A percentile compares a stretch with the other conserved stretches of the same genome.
These are phyloP conservation scores for Lophiostoma macrostomum DNA, from an alignment of 495 filamentous ascomycete species.

Conservation along the genomic window DNA sequence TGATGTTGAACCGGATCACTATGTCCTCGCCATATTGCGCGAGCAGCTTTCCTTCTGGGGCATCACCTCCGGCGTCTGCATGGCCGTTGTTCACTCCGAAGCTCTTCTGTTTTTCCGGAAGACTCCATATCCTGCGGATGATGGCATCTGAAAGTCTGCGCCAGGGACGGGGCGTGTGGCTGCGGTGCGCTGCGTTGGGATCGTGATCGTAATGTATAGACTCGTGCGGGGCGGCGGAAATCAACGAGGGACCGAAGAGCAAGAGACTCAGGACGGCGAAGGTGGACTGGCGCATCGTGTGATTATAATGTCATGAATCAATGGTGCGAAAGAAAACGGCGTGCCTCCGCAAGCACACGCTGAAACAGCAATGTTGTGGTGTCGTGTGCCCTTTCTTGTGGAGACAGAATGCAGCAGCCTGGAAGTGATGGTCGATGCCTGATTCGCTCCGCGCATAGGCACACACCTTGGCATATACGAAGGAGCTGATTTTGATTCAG, in stretches of 20 bases:
- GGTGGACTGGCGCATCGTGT: slow-evolving; percentile 25
- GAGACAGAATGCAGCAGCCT: not conserved
- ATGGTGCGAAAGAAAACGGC: not conserved
- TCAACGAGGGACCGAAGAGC: slow-evolving; percentile 28
- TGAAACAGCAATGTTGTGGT: not conserved
- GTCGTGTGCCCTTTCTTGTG: not conserved
- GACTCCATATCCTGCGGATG: slow-evolving; percentile 63
- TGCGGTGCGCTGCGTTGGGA: not conserved
- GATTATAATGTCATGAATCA: not conserved
- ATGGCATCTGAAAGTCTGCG: slow-evolving; percentile 63
- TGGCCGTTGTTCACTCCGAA: slow-evolving; percentile 8
- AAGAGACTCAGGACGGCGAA: slow-evolving; percentile 27
- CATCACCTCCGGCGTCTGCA: not conserved
- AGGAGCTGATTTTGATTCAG: no score
- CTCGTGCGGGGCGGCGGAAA: slow-evolving; percentile 27
- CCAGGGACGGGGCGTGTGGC: slow-evolving; percentile 31
- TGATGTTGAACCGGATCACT: slow-evolving; percentile 83
- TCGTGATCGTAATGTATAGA: not conserved
- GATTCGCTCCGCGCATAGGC: no score
- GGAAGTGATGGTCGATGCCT: not conserved
- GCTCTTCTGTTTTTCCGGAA: slow-evolving; percentile 36
- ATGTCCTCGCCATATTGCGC: slow-evolving; percentile 75
- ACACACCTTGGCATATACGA: no score
- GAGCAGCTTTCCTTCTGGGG: slow-evolving; percentile 43
- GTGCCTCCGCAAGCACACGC: slow-evolving; percentile 4